Evolutionary conservation across 148 eudicot genomes (phyloP).

Genomic region (Persicaria tinctoria): DNA sequence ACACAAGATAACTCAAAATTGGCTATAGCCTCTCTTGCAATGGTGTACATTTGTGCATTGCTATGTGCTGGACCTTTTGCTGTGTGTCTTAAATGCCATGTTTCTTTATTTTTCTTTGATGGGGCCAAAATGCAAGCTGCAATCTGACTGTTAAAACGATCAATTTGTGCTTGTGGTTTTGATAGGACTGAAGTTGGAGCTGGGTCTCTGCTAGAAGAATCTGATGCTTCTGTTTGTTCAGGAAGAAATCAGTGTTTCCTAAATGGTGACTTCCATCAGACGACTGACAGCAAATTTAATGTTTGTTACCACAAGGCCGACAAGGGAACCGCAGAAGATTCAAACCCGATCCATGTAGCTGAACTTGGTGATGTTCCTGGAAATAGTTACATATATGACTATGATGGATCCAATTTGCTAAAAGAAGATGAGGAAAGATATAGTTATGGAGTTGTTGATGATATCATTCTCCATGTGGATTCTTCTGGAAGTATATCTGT

Average conservation of each 20-base stretch:
- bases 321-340: constrained; percentile 33
- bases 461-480: constrained; percentile 23
- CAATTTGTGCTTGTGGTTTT: constrained; percentile 11
- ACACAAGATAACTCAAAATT: not conserved
- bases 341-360: constrained; percentile 34
- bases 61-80: not conserved
- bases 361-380: constrained; percentile 50
- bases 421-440: constrained; percentile 23
- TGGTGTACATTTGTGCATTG: not conserved
- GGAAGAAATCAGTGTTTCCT: constrained; percentile 44
- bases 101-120: not conserved
- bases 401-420: constrained; percentile 29
- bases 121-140: not conserved
- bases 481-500: constrained; percentile 23
- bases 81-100: not conserved
- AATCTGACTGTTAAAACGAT: not conserved
- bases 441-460: constrained; percentile 24
- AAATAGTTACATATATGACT: constrained; percentile 32
- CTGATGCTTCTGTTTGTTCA: constrained; percentile 61
- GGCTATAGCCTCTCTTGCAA: not conserved
- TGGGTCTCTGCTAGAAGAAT: constrained; percentile 61
- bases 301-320: constrained; percentile 43
- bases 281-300: constrained; percentile 35
- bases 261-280: constrained; percentile 35
- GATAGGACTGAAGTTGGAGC: constrained; percentile 79